phyloP scores from a whole-genome alignment of 1,139 yeast species.

The Meyerozyma sp. region DNA sequence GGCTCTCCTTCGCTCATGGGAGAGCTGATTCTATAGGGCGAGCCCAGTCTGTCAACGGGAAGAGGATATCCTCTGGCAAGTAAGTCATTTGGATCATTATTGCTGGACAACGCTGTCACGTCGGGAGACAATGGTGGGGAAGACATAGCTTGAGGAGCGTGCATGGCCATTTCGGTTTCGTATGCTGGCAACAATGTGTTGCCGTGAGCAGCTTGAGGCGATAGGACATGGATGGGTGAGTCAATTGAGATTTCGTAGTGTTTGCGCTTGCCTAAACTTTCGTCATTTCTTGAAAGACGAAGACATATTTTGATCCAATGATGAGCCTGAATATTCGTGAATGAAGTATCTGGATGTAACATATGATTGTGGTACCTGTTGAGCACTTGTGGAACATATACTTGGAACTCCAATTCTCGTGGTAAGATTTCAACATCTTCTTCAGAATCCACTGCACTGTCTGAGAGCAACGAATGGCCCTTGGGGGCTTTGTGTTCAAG shows the following conservation, averaged over 20 bases:
- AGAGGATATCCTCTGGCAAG: constrained; percentile 3
- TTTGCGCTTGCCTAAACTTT: constrained; percentile 59
- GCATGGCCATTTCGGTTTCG: constrained; percentile 18
- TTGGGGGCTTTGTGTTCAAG: constrained; percentile 72
- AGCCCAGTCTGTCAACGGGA: neutral
- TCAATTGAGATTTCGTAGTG: constrained; percentile 91
- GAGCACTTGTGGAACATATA: constrained; percentile 66
- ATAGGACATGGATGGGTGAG: constrained; percentile 77
- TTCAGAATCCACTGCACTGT: constrained; percentile 23
- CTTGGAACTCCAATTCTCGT: constrained; percentile 76
- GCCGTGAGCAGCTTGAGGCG: constrained; percentile 64
- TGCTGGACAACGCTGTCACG: constrained; percentile 35
- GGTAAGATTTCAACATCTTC: constrained; percentile 31
- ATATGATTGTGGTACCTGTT: constrained; percentile 37
- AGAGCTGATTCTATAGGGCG: constrained; percentile 27
- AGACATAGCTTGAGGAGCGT: constrained; percentile 12
- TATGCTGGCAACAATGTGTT: constrained; percentile 64
- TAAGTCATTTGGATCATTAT: constrained; percentile 13
- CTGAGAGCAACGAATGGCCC: constrained; percentile 36
- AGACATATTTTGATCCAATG: constrained; percentile 92
- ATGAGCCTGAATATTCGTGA: constrained; percentile 70
- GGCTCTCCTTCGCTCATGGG: constrained; percentile 29
- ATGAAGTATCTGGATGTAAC: constrained; percentile 81
- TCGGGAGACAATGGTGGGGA: constrained; percentile 49
- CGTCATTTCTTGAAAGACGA: constrained; percentile 62